Evolutionary conservation across 257 asterid genomes (phyloP), one percentile per base, ranked within the genome.

Genomic region (Linaria vulgaris): DNA sequence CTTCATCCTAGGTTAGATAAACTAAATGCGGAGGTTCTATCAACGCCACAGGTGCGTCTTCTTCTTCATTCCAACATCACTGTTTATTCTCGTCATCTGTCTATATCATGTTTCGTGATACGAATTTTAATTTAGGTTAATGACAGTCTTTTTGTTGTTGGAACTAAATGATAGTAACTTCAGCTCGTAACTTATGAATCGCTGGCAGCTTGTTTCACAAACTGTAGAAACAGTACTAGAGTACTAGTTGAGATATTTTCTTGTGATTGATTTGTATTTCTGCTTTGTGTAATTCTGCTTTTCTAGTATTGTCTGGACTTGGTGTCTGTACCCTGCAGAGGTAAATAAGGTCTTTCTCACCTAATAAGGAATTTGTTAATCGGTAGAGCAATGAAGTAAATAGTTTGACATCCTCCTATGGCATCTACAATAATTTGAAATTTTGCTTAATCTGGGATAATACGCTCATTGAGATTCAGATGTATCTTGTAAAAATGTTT

Each of bases 11-110:
- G 81, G 72, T 78, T 91, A 54, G 75, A 74, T 54, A 79, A 83
- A 71, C 61, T 80, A 55, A 96, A 77, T 71, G 92, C 90, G 8
- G 80, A 59, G 20, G 76, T 80, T 67, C 81, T 88, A 56, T 84
- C 95, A 53, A 91, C 96, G n/a, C 81, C 90, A 23, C 87, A 91
- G 96, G 98, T 87, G 69, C 37, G 21, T 70, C 68, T 21, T 64
- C 34, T n/a, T 7, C 55, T 53, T 22, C 9, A 12, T 1, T 9
- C 5, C 17, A 37, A 24, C 48, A 13, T 43, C 66, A 39, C 19
- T n/a, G 21, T n/a, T 65, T 43, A 20, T 22, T 46, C 12, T 56
- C 21, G n/a, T 61, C 62, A 41, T 25, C 48, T 64, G 23, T 62
- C 46, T 37, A 58, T 52, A 13, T 10, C 59, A 16, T 48, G 27